phyloP scores from a whole-genome alignment of 768 basidiomycete species.

The Strobilomyces dryophilus region DNA sequence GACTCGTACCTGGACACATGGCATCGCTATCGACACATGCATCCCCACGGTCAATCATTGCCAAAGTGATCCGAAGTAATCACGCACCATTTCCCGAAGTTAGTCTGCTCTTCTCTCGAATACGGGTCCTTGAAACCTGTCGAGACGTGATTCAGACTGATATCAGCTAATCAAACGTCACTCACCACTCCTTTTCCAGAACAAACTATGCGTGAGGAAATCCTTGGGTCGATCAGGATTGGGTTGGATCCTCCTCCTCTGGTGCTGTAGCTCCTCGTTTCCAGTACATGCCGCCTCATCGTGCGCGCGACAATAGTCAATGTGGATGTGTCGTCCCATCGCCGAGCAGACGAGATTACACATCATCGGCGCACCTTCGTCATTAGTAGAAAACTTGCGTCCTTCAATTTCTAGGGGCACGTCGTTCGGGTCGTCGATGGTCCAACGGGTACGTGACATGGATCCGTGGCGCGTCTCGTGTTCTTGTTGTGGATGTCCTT shows the following conservation, averaged over 20 bases:
- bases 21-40: conserved; percentile 35
- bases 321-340: conserved; percentile 54
- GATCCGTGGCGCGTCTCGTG: conserved; percentile 64
- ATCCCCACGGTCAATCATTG: not conserved
- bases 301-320: conserved; percentile 50
- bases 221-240: conserved; percentile 48
- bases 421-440: conserved; percentile 49
- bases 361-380: conserved; percentile 61
- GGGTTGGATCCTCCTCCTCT: conserved; percentile 40
- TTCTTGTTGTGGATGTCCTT: conserved; percentile 56
- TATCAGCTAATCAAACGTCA: not conserved
- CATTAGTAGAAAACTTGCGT: conserved; percentile 47
- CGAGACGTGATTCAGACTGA: not conserved
- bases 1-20: conserved; percentile 44
- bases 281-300: conserved; percentile 33
- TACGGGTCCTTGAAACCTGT: conserved; percentile 64
- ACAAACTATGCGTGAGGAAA: conserved; percentile 47
- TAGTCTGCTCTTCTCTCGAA: conserved; percentile 49
- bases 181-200: conserved; percentile 57
- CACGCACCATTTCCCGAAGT: conserved; percentile 51
- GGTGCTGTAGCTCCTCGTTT: conserved; percentile 44
- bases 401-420: conserved; percentile 50
- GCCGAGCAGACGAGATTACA: conserved; percentile 53
- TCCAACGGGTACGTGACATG: conserved; percentile 57
- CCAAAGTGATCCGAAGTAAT: not conserved